These are phyloP conservation scores for Boletus speciosus DNA, from an alignment of 768 basidiomycete genomes.

Conservation along the genomic window DNA sequence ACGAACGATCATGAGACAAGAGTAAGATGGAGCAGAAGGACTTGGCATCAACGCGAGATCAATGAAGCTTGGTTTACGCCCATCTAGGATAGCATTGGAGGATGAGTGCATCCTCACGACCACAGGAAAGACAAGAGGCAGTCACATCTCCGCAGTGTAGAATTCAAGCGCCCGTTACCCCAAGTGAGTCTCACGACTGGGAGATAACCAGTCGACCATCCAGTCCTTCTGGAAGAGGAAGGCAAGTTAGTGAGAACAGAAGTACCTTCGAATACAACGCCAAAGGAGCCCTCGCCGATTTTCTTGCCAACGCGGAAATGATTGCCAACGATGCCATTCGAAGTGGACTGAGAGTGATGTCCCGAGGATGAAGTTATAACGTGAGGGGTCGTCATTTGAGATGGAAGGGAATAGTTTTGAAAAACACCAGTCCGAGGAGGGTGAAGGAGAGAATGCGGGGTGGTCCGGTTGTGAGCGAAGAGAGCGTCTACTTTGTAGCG, in stretches of 20 bases:
- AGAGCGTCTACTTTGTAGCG: conserved; percentile 18
- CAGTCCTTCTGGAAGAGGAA: neutral
- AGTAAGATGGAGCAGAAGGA: neutral
- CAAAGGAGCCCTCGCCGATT: conserved; percentile 99
- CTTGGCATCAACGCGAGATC: conserved; percentile 7
- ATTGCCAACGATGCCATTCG: conserved; percentile 72
- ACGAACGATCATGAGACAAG: neutral
- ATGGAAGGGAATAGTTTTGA: conserved; percentile 1
- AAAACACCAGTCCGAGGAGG: conserved; percentile 29
- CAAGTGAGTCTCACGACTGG: conserved; percentile 1
- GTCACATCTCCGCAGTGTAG: conserved; percentile 4
- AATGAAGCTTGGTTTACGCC: neutral
- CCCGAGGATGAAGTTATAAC: conserved; percentile 76
- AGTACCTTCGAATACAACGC: conserved; percentile 93
- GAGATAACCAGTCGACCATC: neutral
- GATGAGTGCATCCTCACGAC: conserved; percentile 4
- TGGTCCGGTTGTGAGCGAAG: conserved; percentile 23
- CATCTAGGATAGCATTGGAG: conserved; percentile 4
- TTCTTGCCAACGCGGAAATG: conserved; percentile 94
- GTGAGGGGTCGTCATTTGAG: conserved; percentile 73
- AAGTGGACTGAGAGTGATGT: conserved; percentile 61
- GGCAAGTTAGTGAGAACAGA: conserved; percentile 7
- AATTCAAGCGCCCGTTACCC: conserved; percentile 12
- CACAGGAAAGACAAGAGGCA: conserved; percentile 3
- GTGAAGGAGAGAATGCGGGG: conserved; percentile 22